Percentiles rank a stretch among this genome's conserved stretches.
phyloP scores from a whole-genome alignment of 768 basidiomycete species.

The Mycena rebaudengoi region DNA sequence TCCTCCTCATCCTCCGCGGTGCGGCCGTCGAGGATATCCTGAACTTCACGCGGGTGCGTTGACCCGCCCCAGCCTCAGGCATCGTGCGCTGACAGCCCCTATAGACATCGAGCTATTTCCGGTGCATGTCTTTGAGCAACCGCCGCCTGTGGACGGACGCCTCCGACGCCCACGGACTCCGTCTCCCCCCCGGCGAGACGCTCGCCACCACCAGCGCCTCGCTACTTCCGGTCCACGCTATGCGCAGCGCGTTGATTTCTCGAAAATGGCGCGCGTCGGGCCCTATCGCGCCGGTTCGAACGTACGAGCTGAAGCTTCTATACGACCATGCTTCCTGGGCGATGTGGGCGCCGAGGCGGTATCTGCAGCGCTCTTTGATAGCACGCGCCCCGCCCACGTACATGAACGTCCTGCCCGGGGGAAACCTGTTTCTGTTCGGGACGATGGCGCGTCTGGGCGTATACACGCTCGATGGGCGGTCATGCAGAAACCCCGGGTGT shows the following conservation, averaged over 20 bases:
- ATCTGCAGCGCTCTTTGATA: neutral
- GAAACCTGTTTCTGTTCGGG: conserved; percentile 17
- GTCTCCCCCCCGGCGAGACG: conserved; percentile 21
- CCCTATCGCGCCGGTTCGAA: conserved; percentile 10
- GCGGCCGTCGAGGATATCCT: conserved; percentile 12
- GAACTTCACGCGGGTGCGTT: conserved; percentile 11
- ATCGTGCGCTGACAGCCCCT: neutral
- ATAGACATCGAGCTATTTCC: conserved; percentile 18
- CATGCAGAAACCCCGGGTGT: conserved; percentile 2
- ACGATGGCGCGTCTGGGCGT: conserved; percentile 19
- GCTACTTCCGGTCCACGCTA: conserved; percentile 7
- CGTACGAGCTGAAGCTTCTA: conserved; percentile 6
- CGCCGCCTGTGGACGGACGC: conserved; percentile 16
- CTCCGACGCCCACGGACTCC: conserved; percentile 11
- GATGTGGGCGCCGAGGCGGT: conserved; percentile 16
- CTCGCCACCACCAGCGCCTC: conserved; percentile 11
- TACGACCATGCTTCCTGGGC: conserved; percentile 19
- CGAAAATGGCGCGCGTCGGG: neutral
- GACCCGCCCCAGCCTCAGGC: too few species aligned
- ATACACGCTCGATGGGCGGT: conserved; percentile 19
- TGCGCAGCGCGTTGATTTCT: conserved; percentile 13
- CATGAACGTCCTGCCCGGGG: conserved; percentile 23
- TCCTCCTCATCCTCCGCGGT: conserved; percentile 14
- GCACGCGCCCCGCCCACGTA: conserved; percentile 18
- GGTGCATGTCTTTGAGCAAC: conserved; percentile 12